These are phyloP conservation scores for Pestalotiopsis sp. DNA, from an alignment of 2,329 filamentous ascomycete genomes.

Conservation along the genomic window DNA sequence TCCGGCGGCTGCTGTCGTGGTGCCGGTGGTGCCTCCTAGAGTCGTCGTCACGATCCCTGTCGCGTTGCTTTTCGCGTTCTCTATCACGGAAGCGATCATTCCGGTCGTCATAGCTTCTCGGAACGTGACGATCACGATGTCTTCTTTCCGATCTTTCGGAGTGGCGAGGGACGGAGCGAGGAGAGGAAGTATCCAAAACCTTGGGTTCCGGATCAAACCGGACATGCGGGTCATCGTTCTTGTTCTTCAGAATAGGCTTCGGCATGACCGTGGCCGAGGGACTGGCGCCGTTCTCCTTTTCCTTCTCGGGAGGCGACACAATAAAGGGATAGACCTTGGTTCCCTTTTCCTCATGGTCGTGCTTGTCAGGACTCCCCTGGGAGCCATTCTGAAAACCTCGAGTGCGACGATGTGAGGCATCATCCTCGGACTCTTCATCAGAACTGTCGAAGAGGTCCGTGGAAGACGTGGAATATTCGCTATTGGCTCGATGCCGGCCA, in stretches of 20 bases:
- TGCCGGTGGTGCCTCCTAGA: conserved; percentile 46
- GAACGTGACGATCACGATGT: conserved; percentile 25
- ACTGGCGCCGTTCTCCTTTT: conserved; percentile 22
- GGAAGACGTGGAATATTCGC: conserved; percentile 21
- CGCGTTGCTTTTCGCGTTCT: conserved; percentile 24
- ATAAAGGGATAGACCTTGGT: conserved; percentile 40
- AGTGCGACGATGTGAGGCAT: background rate
- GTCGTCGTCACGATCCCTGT: conserved; percentile 37
- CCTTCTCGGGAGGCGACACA: conserved; percentile 33
- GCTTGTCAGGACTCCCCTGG: conserved; percentile 17
- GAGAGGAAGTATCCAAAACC: conserved; percentile 34
- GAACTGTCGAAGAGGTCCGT: conserved; percentile 28
- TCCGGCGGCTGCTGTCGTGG: conserved; percentile 42
- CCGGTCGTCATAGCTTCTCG: conserved; percentile 14
- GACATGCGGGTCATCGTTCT: conserved; percentile 54
- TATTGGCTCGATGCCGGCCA: conserved; percentile 21
- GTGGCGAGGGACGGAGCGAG: conserved; percentile 36
- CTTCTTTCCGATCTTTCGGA: conserved; percentile 24
- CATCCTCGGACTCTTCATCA: conserved; percentile 18
- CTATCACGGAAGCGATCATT: conserved; percentile 25
- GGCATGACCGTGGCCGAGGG: conserved; percentile 41
- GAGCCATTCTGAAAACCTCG: conserved; percentile 9
- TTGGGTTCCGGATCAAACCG: conserved; percentile 48
- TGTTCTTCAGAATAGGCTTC: conserved; percentile 63
- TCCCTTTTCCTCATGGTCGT: conserved; percentile 27